Percentiles rank a stretch among this genome's conserved stretches.
These are phyloP conservation scores for Escovopsis sp. DNA, from an alignment of 2,329 filamentous ascomycete genomes.

Conservation along the genomic window DNA sequence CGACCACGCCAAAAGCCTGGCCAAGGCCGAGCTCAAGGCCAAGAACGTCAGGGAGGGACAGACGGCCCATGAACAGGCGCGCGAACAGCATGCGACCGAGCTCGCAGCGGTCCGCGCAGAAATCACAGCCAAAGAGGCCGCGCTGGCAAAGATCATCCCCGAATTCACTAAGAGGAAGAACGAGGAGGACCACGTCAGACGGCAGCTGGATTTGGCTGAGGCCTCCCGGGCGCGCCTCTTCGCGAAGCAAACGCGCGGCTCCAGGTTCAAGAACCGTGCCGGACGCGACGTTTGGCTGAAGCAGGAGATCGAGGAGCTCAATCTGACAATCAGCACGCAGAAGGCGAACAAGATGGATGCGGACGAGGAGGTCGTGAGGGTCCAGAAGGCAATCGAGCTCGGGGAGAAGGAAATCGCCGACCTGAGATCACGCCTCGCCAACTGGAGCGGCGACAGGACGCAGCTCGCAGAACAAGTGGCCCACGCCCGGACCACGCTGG, in stretches of 20 bases:
- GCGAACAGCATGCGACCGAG: conserved; percentile 55
- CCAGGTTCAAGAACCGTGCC: conserved; percentile 73
- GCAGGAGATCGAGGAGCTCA: conserved; percentile 66
- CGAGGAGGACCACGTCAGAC: conserved; percentile 55
- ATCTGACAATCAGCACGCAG: conserved; percentile 59
- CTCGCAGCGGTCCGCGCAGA: conserved; percentile 57
- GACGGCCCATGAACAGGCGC: conserved; percentile 59
- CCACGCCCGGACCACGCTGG: conserved; percentile 61
- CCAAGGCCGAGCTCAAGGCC: conserved; percentile 73
- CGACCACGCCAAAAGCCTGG: conserved; percentile 63
- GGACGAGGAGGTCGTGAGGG: conserved; percentile 61
- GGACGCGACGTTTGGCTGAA: conserved; percentile 77
- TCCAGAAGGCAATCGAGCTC: conserved; percentile 55
- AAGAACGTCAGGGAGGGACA: conserved; percentile 76
- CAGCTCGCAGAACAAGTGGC: conserved; percentile 60
- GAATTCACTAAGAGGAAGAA: conserved; percentile 59
- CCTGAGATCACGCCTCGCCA: conserved; percentile 59
- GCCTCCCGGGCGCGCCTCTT: conserved; percentile 65
- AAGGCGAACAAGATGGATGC: conserved; percentile 77
- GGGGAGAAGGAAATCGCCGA: conserved; percentile 59
- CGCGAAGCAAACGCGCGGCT: conserved; percentile 80
- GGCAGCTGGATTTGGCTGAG: conserved; percentile 62
- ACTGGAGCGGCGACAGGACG: conserved; percentile 61
- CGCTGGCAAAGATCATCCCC: conserved; percentile 62
- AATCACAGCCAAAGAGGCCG: conserved; percentile 61